These are phyloP conservation scores for Leptodermis oblonga DNA, from an alignment of 257 asterid genomes.

Conservation along the genomic window DNA sequence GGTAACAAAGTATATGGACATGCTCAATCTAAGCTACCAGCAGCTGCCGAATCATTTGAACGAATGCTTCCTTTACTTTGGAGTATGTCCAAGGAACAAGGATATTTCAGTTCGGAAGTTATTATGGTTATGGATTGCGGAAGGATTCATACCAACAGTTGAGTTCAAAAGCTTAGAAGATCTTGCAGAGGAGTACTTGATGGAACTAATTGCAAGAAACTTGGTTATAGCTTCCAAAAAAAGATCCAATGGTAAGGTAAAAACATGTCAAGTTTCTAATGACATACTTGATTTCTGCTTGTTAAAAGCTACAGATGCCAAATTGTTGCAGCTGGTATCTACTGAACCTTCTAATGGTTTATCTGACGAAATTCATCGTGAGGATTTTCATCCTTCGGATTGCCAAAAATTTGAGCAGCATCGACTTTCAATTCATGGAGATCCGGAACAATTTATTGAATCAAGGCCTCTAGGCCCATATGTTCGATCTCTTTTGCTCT, in stretches of 20 bases:
- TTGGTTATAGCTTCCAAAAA: background rate
- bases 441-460: background rate
- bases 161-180: background rate
- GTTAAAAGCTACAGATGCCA: constrained; percentile 8
- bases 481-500: constrained; percentile 12
- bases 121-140: constrained; percentile 13
- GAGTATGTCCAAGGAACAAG: background rate
- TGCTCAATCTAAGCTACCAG: constrained; percentile 9
- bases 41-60: constrained; percentile 9
- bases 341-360: background rate
- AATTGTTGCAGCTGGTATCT: background rate
- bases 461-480: background rate
- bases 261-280: constrained; percentile 7
- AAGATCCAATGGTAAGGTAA: constrained; percentile 10
- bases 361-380: background rate
- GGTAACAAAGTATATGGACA: background rate
- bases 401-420: background rate
- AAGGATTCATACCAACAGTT: constrained; percentile 3
- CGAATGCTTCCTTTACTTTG: background rate
- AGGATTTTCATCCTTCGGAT: background rate
- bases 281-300: constrained; percentile 1
- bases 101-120: constrained; percentile 8
- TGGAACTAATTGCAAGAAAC: background rate
- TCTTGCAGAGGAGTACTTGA: background rate
- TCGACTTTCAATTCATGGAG: constrained; percentile 1